Conservation (phyloP, 805 yeast species). For the Metschnikowia aberdeeniae region DNA sequence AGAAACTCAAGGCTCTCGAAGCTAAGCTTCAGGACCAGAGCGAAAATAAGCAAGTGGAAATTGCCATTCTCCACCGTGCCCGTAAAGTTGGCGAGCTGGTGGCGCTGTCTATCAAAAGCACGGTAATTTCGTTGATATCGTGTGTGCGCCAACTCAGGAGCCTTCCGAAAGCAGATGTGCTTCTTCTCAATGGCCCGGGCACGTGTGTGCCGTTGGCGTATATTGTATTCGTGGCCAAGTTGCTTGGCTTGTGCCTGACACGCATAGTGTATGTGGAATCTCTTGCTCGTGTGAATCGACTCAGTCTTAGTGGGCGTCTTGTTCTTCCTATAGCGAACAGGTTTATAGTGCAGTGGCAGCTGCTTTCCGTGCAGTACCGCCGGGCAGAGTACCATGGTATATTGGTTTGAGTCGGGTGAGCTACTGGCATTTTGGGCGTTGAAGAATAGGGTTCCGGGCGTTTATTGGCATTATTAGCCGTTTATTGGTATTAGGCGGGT, state of each 20-base stretch:
- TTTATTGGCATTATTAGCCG: not conserved
- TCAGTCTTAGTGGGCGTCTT: conserved; percentile 75
- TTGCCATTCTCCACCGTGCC: conserved; percentile 49
- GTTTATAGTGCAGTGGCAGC: conserved; percentile 88
- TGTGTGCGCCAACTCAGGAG: conserved; percentile 24
- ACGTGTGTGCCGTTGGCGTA: conserved; percentile 69
- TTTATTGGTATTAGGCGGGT: no score
- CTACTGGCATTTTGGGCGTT: no score
- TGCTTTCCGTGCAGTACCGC: conserved; percentile 46
- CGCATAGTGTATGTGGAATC: conserved; percentile 79
- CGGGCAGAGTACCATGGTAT: conserved; percentile 77
- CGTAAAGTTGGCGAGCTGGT: conserved; percentile 56
- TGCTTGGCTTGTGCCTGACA: conserved; percentile 44
- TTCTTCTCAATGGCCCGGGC: conserved; percentile 77
- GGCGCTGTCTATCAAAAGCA: conserved; percentile 43
- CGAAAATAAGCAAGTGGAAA: conserved; percentile 11
- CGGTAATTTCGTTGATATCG: conserved; percentile 34
- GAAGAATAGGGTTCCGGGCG: no score
- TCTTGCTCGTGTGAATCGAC: conserved; percentile 69
- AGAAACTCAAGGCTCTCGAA: conserved; percentile 38
- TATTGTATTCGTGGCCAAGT: conserved; percentile 48
- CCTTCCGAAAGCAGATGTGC: conserved; percentile 37
- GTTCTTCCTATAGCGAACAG: conserved; percentile 69
- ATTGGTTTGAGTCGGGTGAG: conserved; percentile 49
- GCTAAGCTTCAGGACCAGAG: conserved; percentile 6